Evolutionary conservation across 331 rosid species (phyloP).

Genomic region (Quercus tomentella): DNA sequence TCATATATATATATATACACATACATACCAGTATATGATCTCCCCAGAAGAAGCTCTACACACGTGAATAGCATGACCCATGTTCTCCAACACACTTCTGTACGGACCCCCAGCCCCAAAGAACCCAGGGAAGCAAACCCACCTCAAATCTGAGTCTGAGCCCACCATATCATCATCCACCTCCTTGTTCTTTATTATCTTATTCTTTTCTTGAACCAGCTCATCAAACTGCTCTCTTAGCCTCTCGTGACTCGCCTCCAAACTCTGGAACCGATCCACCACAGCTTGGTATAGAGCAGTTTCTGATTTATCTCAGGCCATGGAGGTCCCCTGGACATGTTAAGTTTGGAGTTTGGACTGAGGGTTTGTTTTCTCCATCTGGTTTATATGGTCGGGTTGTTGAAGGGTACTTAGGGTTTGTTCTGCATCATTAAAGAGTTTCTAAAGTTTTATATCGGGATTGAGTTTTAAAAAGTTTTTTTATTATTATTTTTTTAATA

Average conservation of each 20-base stretch:
- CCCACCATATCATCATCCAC: not conserved
- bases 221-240: conserved; percentile 38
- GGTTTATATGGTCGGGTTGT: too few relatives aligned
- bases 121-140: conserved; percentile 25
- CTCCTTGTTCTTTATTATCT: not conserved
- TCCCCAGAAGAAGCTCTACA: conserved; percentile 45
- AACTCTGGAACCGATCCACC: conserved; percentile 41
- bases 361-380: too few relatives aligned
- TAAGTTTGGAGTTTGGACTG: too few relatives aligned
- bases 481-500: too few relatives aligned
- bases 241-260: conserved; percentile 49
- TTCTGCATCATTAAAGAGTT: too few relatives aligned
- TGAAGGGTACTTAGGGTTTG: too few relatives aligned
- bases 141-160: conserved; percentile 16
- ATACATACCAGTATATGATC: conserved; percentile 59
- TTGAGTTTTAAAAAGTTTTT: too few relatives aligned
- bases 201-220: conserved; percentile 24
- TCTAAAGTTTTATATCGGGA: too few relatives aligned
- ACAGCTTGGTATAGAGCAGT: conserved; percentile 17
- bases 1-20: not conserved
- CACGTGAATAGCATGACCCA: conserved; percentile 63
- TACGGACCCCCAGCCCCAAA: conserved; percentile 40
- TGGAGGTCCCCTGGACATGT: conserved; percentile 34
- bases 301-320: conserved; percentile 21
- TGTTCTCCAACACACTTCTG: conserved; percentile 41